Evolutionary conservation across 2,329 filamentous ascomycete species (phyloP), one percentile per base, ranked within the genome.

Genomic region (Endoconidiophora laricicola): DNA sequence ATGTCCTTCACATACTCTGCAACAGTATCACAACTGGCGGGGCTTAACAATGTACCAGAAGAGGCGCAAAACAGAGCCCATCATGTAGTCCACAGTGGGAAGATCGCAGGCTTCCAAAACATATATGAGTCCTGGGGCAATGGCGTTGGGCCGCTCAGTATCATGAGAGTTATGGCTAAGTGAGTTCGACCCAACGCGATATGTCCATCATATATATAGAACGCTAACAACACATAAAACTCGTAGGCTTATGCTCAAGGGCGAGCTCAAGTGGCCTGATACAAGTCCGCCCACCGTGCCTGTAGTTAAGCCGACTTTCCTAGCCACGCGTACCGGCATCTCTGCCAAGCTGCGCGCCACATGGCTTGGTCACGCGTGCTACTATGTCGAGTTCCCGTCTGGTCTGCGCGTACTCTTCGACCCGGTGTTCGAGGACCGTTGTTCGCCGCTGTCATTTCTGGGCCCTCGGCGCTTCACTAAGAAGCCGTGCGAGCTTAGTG

Each of bases 311-410:
- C 84, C 86, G 0, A 59, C 69, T 3, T 90, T 90, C 63, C 70
- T 85, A 7, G 64, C 76, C 1, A 67, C 68, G 12, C 76, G 84
- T 49, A 64, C 71, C 3, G 75, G 73, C 10, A 66, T 65, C 10
- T 18, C 36, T 5, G 58, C 64, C 16, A 70, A 74, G 39, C 72
- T 96, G 22, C 79, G 87, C 49, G 85, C 88, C 33, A 96, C 90
- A 39, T 95, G 90, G 90, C 78, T 96, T 2, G 90, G 90, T 36
- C 90, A 96, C 63, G 88, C 90, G 3, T 94, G 87, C 68, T 94
- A 87, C 68, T 88, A 86, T 59, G 78, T 94, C 57, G 90, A 95
- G 63, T 95, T 88, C 59, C 86, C 87, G 1, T 74, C 76, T 12
- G 90, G 90, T 1, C 70, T 96, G 48, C 79, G 90, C 49, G 86